A percentile compares a stretch with the other conserved stretches of the same genome.
phyloP scores from a whole-genome alignment of 2,329 filamentous ascomycete species.

The Pseudogymnoascus sp. region DNA sequence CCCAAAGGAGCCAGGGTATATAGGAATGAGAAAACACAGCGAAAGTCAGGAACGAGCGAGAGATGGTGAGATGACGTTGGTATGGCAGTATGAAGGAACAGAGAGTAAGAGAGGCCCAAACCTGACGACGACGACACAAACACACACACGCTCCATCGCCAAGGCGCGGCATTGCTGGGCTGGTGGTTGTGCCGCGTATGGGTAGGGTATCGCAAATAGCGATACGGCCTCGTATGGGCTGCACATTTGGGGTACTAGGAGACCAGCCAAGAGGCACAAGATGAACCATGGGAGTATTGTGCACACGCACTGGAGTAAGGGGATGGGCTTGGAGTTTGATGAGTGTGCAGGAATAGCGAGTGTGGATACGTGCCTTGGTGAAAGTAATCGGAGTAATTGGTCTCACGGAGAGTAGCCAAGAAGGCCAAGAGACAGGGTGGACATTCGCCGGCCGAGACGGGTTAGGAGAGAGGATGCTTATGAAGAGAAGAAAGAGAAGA shows the following conservation, averaged over 20 bases:
- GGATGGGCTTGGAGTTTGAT: background rate
- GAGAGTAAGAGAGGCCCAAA: background rate
- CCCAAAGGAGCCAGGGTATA: background rate
- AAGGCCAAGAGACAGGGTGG: constrained; percentile 1
- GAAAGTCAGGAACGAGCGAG: background rate
- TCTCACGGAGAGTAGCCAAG: background rate
- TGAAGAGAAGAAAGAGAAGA: background rate
- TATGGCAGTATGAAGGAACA: background rate
- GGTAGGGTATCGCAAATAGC: background rate
- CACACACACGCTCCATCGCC: background rate
- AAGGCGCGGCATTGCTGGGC: constrained; percentile 7
- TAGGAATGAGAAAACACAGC: background rate
- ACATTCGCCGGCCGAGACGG: background rate
- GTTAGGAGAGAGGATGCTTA: background rate
- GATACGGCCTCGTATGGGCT: background rate
- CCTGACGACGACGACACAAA: background rate
- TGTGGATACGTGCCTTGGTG: background rate
- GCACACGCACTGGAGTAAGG: background rate
- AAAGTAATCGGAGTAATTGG: background rate
- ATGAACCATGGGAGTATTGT: background rate
- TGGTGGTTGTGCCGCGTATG: background rate
- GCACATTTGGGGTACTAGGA: background rate
- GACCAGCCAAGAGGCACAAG: background rate
- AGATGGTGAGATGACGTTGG: background rate
- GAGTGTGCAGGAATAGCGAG: background rate